Percentiles rank a stretch among this genome's conserved stretches.
Evolutionary conservation across 164 flowering plant species (phyloP).

Genomic region (Hamamelis virginiana): DNA sequence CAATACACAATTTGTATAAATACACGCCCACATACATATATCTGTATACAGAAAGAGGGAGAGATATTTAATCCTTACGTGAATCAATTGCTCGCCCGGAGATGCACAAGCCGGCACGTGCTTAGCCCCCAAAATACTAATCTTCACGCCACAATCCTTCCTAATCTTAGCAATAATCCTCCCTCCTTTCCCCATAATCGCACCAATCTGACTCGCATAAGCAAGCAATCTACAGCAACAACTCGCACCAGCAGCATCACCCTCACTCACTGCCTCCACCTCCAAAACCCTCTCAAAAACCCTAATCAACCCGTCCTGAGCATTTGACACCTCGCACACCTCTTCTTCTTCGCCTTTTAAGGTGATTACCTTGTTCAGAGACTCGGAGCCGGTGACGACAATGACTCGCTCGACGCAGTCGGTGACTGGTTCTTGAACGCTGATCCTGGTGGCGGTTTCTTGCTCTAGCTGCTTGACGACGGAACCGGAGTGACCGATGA

Average conservation of each 20-base stretch:
- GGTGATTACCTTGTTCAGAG: constrained; percentile 11
- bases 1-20: no score
- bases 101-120: constrained; percentile 23
- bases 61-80: constrained; percentile 19
- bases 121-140: constrained; percentile 26
- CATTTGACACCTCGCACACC: constrained; percentile 29
- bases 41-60: background rate
- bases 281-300: constrained; percentile 43
- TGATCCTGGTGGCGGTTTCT: constrained; percentile 23
- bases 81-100: constrained; percentile 33
- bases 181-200: constrained; percentile 42
- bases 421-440: constrained; percentile 16
- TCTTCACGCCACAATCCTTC: constrained; percentile 25
- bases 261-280: constrained; percentile 18
- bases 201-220: constrained; percentile 24
- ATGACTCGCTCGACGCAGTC: constrained; percentile 37
- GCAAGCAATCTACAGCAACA: constrained; percentile 37
- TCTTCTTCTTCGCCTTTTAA: constrained; percentile 1
- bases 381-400: constrained; percentile 22
- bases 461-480: constrained; percentile 18
- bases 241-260: background rate
- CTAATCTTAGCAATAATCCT: constrained; percentile 23
- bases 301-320: constrained; percentile 44
- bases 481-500: constrained; percentile 30
- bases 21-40: background rate